Evolutionary conservation across 805 yeast genomes (phyloP).

Genomic region (Sugiyamaella qingdaonensis): DNA sequence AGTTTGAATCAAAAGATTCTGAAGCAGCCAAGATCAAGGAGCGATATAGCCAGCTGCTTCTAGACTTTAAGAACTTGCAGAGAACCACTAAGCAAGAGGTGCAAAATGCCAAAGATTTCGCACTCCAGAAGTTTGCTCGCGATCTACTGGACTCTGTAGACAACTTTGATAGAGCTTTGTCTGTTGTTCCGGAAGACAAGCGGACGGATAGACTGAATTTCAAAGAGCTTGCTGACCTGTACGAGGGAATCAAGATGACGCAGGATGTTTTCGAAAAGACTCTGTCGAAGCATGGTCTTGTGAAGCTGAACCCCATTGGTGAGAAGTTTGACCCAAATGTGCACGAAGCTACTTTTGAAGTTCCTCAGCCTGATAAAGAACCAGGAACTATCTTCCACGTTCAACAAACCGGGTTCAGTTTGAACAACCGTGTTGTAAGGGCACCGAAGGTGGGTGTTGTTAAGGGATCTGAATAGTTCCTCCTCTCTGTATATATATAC

Average conservation of each 20-base stretch:
- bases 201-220: conserved; percentile 41
- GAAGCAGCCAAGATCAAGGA: conserved; percentile 81
- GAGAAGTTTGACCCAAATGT: conserved; percentile 84
- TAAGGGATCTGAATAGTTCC: conserved; percentile 43
- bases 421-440: conserved; percentile 83
- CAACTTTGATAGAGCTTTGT: conserved; percentile 83
- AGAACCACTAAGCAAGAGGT: conserved; percentile 84
- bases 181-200: conserved; percentile 45
- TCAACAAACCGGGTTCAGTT: conserved; percentile 83
- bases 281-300: conserved; percentile 71
- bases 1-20: conserved; percentile 49
- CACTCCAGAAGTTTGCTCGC: conserved; percentile 85
- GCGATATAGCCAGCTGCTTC: conserved; percentile 74
- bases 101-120: conserved; percentile 83
- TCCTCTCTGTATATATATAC: conserved; percentile 1
- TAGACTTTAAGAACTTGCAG: conserved; percentile 90
- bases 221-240: conserved; percentile 65
- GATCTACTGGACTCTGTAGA: conserved; percentile 87
- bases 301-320: conserved; percentile 76
- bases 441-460: conserved; percentile 97
- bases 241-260: conserved; percentile 89
- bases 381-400: conserved; percentile 92
- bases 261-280: conserved; percentile 83
- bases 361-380: conserved; percentile 80
- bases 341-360: conserved; percentile 90